phyloP scores from a whole-genome alignment of 371 early-diverging fungal species.

The Funneliformis caledonium region DNA sequence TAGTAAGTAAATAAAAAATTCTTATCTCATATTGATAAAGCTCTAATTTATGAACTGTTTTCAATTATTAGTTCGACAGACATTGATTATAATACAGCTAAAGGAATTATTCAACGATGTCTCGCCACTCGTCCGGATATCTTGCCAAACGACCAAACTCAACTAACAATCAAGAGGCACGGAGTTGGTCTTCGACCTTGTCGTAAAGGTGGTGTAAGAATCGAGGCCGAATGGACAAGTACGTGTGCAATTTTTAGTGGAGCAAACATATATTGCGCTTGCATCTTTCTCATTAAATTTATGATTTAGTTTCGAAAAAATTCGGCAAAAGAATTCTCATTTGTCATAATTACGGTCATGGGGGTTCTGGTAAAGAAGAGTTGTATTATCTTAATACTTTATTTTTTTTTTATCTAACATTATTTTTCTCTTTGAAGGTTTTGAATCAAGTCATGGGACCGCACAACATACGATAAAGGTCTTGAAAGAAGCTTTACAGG shows the following conservation, averaged over 20 bases:
- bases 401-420: neutral
- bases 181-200: slow-evolving; percentile 80
- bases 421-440: slow-evolving; percentile 24
- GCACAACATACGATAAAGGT: slow-evolving; percentile 5
- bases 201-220: slow-evolving; percentile 69
- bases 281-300: slow-evolving; percentile 1
- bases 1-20: slow-evolving; percentile 52
- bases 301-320: slow-evolving; percentile 19
- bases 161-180: slow-evolving; percentile 63
- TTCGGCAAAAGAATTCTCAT: slow-evolving; percentile 52
- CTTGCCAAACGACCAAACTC: slow-evolving; percentile 51
- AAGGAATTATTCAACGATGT: slow-evolving; percentile 58
- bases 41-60: neutral
- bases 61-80: slow-evolving; percentile 21
- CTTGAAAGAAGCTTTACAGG: slow-evolving; percentile 7
- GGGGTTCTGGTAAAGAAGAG: slow-evolving; percentile 62
- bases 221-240: slow-evolving; percentile 63
- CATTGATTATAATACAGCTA: slow-evolving; percentile 42
- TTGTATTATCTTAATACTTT: neutral
- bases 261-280: slow-evolving; percentile 43
- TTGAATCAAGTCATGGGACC: slow-evolving; percentile 27
- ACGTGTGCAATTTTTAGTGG: neutral
- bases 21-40: neutral
- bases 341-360: slow-evolving; percentile 84
- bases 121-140: slow-evolving; percentile 51